Percentiles rank a stretch among this genome's conserved stretches.
Evolutionary conservation across 352 stramenopile species (phyloP).

Genomic region (Phytophthora pistaciae): DNA sequence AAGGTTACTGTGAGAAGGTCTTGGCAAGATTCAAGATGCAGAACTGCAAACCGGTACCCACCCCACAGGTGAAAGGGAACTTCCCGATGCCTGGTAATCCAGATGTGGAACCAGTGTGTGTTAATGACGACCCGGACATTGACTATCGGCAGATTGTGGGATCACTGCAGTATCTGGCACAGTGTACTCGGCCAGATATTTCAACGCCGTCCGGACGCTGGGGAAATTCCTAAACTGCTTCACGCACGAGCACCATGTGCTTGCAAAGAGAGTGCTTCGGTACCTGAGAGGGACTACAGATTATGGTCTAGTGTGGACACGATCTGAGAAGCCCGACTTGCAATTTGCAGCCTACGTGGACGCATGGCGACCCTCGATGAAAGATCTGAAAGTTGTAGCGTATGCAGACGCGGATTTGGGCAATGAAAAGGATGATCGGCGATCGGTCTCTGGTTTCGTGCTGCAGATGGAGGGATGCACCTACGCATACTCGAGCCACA

Average conservation of each 20-base stretch:
- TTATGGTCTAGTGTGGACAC: background rate
- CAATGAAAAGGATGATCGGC: background rate
- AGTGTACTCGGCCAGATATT: background rate
- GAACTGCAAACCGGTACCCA: background rate
- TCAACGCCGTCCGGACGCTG: background rate
- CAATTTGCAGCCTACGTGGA: background rate
- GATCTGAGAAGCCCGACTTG: background rate
- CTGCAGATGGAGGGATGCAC: background rate
- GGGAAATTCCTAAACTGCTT: background rate
- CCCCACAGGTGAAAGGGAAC: background rate
- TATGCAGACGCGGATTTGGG: background rate
- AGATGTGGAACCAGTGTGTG: background rate
- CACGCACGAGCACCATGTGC: background rate
- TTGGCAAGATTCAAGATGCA: background rate
- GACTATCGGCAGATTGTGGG: background rate
- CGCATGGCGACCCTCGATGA: background rate
- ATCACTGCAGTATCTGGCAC: background rate
- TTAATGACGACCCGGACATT: background rate
- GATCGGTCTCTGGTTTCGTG: background rate
- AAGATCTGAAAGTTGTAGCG: background rate
- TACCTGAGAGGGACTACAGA: background rate
- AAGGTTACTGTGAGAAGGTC: background rate
- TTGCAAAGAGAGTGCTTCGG: background rate
- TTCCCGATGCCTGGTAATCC: background rate
- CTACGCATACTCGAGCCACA: background rate